Conservation (phyloP, 1,284 basidiomycete species). For the Ganoderma resinaceum region DNA sequence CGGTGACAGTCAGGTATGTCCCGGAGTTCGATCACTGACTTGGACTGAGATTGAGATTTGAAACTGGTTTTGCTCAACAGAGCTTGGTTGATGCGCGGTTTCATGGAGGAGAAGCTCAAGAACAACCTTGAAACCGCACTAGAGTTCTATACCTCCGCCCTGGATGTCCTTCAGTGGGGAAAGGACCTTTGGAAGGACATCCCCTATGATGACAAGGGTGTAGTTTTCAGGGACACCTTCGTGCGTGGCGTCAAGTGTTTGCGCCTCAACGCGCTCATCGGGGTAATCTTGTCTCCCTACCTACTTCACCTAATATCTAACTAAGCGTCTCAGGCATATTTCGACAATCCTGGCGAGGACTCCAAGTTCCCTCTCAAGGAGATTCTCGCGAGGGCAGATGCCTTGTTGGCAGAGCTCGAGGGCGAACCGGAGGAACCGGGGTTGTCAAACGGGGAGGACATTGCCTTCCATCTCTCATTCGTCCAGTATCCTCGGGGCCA, state of each 20-base stretch:
- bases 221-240: slow-evolving; percentile 43
- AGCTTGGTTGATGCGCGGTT: slow-evolving; percentile 33
- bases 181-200: slow-evolving; percentile 44
- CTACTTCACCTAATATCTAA: not conserved
- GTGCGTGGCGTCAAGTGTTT: slow-evolving; percentile 42
- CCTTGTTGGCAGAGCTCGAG: slow-evolving; percentile 38
- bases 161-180: slow-evolving; percentile 51
- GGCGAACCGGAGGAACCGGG: slow-evolving; percentile 15
- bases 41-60: not conserved
- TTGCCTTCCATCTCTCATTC: slow-evolving; percentile 42
- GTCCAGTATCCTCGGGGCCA: slow-evolving; percentile 46
- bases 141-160: slow-evolving; percentile 35
- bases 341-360: slow-evolving; percentile 18
- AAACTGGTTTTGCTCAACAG: not conserved
- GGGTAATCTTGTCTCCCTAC: slow-evolving; percentile 31
- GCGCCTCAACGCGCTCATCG: slow-evolving; percentile 41
- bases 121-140: slow-evolving; percentile 21
- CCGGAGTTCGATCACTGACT: not conserved
- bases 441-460: slow-evolving; percentile 16
- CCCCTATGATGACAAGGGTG: slow-evolving; percentile 37
- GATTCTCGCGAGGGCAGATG: slow-evolving; percentile 38
- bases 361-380: slow-evolving; percentile 36
- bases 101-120: slow-evolving; percentile 35
- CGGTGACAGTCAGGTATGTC: slow-evolving; percentile 48
- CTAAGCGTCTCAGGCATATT: slow-evolving; percentile 21